Evolutionary conservation across 768 basidiomycete species (phyloP).

Genomic region (Dacryopinax spathularia): DNA sequence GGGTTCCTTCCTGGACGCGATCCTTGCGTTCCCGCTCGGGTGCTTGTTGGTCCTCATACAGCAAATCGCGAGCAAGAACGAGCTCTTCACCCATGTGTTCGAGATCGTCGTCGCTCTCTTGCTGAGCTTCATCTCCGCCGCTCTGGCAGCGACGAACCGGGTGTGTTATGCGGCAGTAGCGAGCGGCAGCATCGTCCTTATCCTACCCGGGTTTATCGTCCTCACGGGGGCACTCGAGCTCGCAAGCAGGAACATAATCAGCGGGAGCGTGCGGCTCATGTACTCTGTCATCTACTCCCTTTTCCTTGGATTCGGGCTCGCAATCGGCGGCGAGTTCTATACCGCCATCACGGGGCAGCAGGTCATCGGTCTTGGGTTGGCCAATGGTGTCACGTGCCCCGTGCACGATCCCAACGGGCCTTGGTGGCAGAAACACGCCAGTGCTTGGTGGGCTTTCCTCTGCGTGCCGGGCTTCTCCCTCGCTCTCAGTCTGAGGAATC

Average conservation of each 20-base stretch:
- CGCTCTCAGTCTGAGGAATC: slow-evolving; percentile 50
- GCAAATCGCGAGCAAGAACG: slow-evolving; percentile 54
- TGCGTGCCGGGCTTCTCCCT: slow-evolving; percentile 57
- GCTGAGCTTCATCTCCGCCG: slow-evolving; percentile 65
- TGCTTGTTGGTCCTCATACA: slow-evolving; percentile 60
- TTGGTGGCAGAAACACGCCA: slow-evolving; percentile 65
- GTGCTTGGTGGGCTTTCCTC: slow-evolving; percentile 59
- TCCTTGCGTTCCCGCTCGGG: slow-evolving; percentile 62
- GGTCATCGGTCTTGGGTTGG: slow-evolving; percentile 40
- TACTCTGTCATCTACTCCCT: slow-evolving; percentile 66
- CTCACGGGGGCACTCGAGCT: slow-evolving; percentile 63
- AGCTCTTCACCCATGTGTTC: slow-evolving; percentile 67
- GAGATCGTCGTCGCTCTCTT: slow-evolving; percentile 71
- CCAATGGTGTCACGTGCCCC: slow-evolving; percentile 40
- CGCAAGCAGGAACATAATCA: slow-evolving; percentile 64
- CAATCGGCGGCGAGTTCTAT: slow-evolving; percentile 62
- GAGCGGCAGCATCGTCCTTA: slow-evolving; percentile 62
- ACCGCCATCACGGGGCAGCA: slow-evolving; percentile 36
- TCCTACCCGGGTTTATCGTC: slow-evolving; percentile 63
- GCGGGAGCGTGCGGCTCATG: slow-evolving; percentile 71
- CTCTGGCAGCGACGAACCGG: slow-evolving; percentile 46
- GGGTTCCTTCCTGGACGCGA: slow-evolving; percentile 63
- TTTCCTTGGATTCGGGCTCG: slow-evolving; percentile 61
- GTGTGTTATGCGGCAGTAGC: slow-evolving; percentile 76
- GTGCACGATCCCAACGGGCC: slow-evolving; percentile 39